Evolutionary conservation across 257 asterid genomes (phyloP).

Genomic region (Phtheirospermum japonicum): DNA sequence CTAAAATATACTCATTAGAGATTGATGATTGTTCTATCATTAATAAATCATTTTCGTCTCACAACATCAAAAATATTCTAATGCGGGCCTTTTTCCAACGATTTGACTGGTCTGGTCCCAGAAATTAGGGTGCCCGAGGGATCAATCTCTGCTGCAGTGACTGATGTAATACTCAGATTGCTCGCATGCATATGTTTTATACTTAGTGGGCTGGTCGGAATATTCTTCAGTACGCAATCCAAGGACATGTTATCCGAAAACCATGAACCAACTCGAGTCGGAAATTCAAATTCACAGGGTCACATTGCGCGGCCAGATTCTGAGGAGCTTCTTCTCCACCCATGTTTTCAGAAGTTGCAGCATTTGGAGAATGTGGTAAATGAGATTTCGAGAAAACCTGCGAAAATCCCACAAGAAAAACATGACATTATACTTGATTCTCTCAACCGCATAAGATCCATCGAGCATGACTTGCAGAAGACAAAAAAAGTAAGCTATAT

Average conservation of each 20-base stretch:
- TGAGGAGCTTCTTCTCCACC: conserved; percentile 54
- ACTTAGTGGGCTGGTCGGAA: conserved; percentile 39
- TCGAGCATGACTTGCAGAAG: conserved; percentile 84
- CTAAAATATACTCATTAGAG: background rate
- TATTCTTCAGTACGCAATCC: conserved; percentile 37
- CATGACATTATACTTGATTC: conserved; percentile 79
- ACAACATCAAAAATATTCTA: conserved; percentile 11
- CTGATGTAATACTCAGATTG: conserved; percentile 41
- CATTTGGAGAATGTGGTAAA: conserved; percentile 68
- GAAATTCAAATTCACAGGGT: conserved; percentile 40
- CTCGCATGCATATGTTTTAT: conserved; percentile 51
- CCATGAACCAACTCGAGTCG: conserved; percentile 25
- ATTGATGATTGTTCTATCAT: background rate
- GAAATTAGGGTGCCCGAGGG: conserved; percentile 34
- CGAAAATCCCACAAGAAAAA: conserved; percentile 81
- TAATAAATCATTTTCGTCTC: conserved; percentile 8
- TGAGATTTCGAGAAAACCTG: conserved; percentile 70
- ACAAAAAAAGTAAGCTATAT: conserved; percentile 60
- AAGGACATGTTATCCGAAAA: conserved; percentile 13
- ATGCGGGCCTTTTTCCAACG: conserved; percentile 29
- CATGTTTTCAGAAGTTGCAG: conserved; percentile 84
- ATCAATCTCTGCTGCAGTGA: conserved; percentile 34
- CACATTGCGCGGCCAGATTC: conserved; percentile 30
- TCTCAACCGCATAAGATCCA: conserved; percentile 79
- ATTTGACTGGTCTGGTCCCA: conserved; percentile 29